Conservation (phyloP, 1,284 basidiomycete genomes). For the Bondarzewia mesenterica region DNA sequence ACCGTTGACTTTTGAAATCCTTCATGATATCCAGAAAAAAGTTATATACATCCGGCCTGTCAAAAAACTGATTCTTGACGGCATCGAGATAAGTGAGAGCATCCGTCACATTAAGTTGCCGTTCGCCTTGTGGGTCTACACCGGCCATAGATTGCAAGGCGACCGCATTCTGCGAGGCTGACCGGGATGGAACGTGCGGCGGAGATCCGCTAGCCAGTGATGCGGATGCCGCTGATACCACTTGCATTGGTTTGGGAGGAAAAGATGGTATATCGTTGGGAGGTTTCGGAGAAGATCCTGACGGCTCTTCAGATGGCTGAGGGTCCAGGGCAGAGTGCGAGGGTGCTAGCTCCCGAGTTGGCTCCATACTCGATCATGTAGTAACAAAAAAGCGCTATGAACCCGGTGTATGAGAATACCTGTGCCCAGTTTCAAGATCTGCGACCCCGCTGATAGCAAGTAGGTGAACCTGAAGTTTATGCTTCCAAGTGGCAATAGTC, state of each 20-base stretch:
- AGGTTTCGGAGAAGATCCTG: neutral
- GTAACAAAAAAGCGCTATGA: too few species aligned
- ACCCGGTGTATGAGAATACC: too few species aligned
- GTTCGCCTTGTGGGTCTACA: conserved; percentile 18
- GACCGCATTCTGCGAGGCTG: neutral
- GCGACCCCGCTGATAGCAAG: too few species aligned
- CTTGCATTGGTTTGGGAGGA: neutral
- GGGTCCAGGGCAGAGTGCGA: neutral
- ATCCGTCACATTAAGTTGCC: conserved; percentile 75
- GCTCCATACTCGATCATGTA: too few species aligned
- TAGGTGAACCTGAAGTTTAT: too few species aligned
- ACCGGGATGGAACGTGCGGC: neutral
- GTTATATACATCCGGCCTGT: conserved; percentile 90
- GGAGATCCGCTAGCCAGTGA: neutral
- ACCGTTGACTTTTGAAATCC: conserved; percentile 92
- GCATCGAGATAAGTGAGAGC: conserved; percentile 92
- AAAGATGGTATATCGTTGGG: neutral
- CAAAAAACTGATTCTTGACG: conserved; percentile 84
- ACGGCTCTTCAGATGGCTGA: neutral
- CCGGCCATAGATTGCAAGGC: conserved; percentile 4
- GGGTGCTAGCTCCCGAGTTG: neutral
- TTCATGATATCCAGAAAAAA: conserved; percentile 98
- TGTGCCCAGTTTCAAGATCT: too few species aligned
- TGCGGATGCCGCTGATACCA: too few species aligned
- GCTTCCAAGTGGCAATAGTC: too few species aligned